Percentiles rank a stretch among this genome's conserved stretches.
These are phyloP conservation scores for Rhizoclosmatium globosum DNA, from an alignment of 192 early-diverging fungal species.

Conservation along the genomic window DNA sequence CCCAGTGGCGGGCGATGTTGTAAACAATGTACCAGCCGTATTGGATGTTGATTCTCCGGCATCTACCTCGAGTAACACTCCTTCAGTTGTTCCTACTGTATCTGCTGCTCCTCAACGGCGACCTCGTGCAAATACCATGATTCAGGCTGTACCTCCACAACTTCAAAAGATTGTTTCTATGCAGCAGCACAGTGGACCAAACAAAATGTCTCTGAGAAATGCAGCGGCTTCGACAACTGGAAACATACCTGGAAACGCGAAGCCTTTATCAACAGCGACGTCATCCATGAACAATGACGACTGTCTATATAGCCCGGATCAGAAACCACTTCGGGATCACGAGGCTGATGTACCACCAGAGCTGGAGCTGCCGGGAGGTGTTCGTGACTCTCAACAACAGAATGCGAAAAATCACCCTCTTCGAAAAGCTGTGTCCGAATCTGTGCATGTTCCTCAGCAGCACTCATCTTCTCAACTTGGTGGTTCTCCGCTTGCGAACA, in stretches of 20 bases:
- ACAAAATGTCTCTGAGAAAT: slow-evolving; percentile 34
- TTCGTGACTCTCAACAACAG: neutral
- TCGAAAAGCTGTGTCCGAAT: slow-evolving; percentile 41
- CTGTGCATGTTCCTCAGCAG: neutral
- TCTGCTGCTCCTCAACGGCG: slow-evolving; percentile 24
- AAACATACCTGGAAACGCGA: neutral
- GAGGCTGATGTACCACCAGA: neutral
- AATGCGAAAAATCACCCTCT: slow-evolving; percentile 33
- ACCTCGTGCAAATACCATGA: slow-evolving; percentile 62
- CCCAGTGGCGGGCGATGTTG: neutral
- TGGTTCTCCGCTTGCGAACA: neutral
- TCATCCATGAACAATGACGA: slow-evolving; percentile 16
- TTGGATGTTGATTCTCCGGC: neutral
- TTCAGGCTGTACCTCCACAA: slow-evolving; percentile 59
- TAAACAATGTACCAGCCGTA: neutral
- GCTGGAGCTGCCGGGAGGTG: neutral
- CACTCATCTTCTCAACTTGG: neutral
- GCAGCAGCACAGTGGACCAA: slow-evolving; percentile 46
- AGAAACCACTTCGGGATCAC: neutral
- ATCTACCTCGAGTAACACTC: neutral
- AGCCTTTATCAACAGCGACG: neutral
- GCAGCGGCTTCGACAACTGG: neutral
- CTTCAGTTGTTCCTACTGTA: neutral
- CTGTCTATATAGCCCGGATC: slow-evolving; percentile 28
- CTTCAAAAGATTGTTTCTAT: slow-evolving; percentile 58